Evolutionary conservation across 2,329 filamentous ascomycete genomes (phyloP), one percentile per base, ranked within the genome.

Genomic region (Alternaria sp.): DNA sequence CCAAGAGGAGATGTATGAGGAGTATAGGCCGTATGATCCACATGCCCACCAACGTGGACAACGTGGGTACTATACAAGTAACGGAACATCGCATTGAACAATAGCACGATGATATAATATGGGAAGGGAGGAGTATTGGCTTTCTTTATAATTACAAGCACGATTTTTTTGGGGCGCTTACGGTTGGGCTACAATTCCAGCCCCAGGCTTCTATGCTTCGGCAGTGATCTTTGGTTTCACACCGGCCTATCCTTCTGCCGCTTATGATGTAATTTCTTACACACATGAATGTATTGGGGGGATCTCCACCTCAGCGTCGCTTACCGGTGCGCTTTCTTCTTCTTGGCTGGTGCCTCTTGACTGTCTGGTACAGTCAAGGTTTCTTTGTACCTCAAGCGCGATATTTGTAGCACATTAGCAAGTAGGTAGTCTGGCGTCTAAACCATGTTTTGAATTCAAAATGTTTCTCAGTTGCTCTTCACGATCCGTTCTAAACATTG

Each of bases 401-500:
- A 9, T 8, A 31, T 45, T 31, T 23, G 28, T 0, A 33, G 42
- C 42, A 17, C 17, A 4, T 33, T 46, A 33, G 42, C 42, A 46
- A 6, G 42, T 11, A 14, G 3, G 29, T 33, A 46, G 29, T 46
- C 21, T 33, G 17, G 42, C 4, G 42, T 46, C 14, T 3, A 3
- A 5, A 5, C 1, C 31, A 21, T 4, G 2, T 3, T 14, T 9
- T 14, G 0, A 8, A 5, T 5, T 2, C 2, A 23, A 23, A 24
- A 33, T 31, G 5, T 11, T 6, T 7, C 17, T 4, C 5, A 31
- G 8, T 9, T 26, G 5, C 28, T 31, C 26, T 5, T 21, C 10
- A 1, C n/a, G 3, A 1, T 2, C n/a, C 2, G 0, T 11, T 46
- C 28, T 23, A 1, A 3, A 2, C 4, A 2, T 21, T 33, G 6